phyloP scores from a whole-genome alignment of 108 stramenopile genomes.

The Cyclostephanos tholiformis region DNA sequence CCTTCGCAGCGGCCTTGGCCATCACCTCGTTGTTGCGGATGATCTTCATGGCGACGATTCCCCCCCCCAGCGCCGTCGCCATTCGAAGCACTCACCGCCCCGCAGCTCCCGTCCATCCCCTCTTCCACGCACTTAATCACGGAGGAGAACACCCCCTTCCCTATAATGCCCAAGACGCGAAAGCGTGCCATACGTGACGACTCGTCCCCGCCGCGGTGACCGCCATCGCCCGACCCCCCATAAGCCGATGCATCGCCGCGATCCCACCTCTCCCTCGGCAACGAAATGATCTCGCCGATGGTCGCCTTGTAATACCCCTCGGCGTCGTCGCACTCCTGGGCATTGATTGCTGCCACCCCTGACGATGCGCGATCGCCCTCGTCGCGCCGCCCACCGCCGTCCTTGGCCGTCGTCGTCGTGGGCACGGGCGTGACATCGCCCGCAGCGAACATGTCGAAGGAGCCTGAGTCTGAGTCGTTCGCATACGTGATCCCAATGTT shows the following conservation, averaged over 20 bases:
- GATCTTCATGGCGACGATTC: conserved; percentile 92
- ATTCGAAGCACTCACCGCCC: conserved; percentile 5
- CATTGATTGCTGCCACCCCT: conserved; percentile 12
- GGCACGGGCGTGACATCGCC: conserved; percentile 48
- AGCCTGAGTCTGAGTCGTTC: conserved; percentile 31
- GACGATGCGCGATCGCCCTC: conserved; percentile 32
- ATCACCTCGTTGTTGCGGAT: conserved; percentile 98
- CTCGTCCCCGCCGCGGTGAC: conserved; percentile 10
- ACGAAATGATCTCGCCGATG: conserved; percentile 79
- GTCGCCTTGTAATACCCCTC: conserved; percentile 98
- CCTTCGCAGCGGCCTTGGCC: conserved; percentile 91
- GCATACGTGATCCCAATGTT: not conserved
- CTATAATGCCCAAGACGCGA: conserved; percentile 87
- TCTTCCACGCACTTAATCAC: conserved; percentile 85
- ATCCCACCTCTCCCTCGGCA: conserved; percentile 37
- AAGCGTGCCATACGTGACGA: conserved; percentile 51
- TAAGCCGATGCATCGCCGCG: not conserved
- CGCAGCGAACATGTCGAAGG: conserved; percentile 55
- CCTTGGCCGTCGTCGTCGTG: conserved; percentile 19
- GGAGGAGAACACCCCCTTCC: conserved; percentile 96
- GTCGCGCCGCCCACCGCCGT: conserved; percentile 15
- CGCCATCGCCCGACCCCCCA: conserved; percentile 6
- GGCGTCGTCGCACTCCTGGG: conserved; percentile 91
- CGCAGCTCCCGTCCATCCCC: conserved; percentile 28
- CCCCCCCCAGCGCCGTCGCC: conserved; percentile 8